Percentiles rank a stretch among this genome's conserved stretches.
Conservation (phyloP, 139 green algal genomes). For the Parachlorella kessleri region DNA sequence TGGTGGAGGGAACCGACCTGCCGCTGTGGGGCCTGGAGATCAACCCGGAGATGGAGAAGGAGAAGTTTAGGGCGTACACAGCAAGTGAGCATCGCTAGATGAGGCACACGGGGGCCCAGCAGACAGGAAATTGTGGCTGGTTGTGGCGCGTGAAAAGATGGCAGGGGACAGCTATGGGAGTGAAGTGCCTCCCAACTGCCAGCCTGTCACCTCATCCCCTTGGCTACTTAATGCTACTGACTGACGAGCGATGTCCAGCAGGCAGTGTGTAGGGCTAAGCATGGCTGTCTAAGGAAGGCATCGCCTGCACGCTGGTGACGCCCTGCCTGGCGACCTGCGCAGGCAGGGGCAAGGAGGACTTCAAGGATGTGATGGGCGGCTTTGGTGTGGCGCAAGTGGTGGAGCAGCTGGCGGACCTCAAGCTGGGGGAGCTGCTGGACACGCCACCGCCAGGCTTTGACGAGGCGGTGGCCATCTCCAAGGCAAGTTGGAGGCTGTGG, state of each 20-base stretch:
- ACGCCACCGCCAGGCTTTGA: conserved; percentile 96
- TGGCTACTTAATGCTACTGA: no score
- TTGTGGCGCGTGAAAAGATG: no score
- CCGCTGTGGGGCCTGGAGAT: conserved; percentile 96
- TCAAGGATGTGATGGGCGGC: conserved; percentile 74
- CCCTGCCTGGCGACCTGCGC: no score
- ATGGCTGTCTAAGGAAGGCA: no score
- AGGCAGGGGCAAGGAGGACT: conserved; percentile 42
- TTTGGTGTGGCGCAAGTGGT: conserved; percentile 82
- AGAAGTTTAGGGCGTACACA: conserved; percentile 61
- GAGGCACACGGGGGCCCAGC: no score
- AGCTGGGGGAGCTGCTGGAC: conserved; percentile 96
- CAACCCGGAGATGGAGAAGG: conserved; percentile 75
- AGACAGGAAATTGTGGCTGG: no score
- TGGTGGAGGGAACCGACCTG: conserved; percentile 87
- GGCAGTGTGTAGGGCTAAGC: no score
- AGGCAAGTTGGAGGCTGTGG: conserved; percentile 66
- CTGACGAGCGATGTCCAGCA: no score
- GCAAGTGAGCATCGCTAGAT: conserved; percentile 7
- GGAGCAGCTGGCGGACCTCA: conserved; percentile 88
- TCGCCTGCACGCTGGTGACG: no score
- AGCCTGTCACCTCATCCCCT: no score
- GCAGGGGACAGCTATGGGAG: no score
- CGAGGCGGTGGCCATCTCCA: conserved; percentile 92
- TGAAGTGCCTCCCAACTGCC: no score